phyloP scores from a whole-genome alignment of 2,329 filamentous ascomycete species.

The Acrocalymma vagum region DNA sequence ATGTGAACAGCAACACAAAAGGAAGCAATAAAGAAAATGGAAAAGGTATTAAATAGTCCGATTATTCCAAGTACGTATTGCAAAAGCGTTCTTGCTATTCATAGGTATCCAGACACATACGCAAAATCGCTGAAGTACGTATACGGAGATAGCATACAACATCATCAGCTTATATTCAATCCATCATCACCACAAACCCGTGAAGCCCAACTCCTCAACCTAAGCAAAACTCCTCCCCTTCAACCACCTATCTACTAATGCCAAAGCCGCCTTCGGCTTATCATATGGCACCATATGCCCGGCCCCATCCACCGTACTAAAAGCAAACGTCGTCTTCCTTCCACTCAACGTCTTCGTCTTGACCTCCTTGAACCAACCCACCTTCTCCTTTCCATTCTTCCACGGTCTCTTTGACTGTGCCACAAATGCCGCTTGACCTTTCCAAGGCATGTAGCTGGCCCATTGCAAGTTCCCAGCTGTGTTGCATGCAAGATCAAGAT shows the following conservation, averaged over 20 bases:
- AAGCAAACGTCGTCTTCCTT: slow-evolving; percentile 42
- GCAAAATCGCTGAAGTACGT: too few relatives aligned
- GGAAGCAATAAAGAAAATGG: too few relatives aligned
- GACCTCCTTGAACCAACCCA: slow-evolving; percentile 47
- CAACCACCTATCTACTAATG: slow-evolving; percentile 39
- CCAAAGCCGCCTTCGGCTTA: slow-evolving; percentile 40
- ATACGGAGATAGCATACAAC: too few relatives aligned
- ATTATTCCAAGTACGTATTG: too few relatives aligned
- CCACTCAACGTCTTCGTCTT: slow-evolving; percentile 36
- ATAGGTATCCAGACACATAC: too few relatives aligned
- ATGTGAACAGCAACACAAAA: too few relatives aligned
- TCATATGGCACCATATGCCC: slow-evolving; percentile 53
- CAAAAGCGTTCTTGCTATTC: too few relatives aligned
- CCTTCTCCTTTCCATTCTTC: slow-evolving; percentile 30
- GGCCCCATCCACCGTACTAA: slow-evolving; percentile 48
- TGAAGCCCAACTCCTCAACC: too few relatives aligned
- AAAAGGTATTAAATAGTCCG: too few relatives aligned
- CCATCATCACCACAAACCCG: too few relatives aligned
- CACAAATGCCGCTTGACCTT: slow-evolving; percentile 54
- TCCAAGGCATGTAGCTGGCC: slow-evolving; percentile 54
- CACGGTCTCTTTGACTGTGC: slow-evolving; percentile 38
- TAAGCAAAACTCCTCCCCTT: slow-evolving; percentile 38
- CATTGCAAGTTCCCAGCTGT: slow-evolving; percentile 50
- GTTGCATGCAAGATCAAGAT: slow-evolving; percentile 52
- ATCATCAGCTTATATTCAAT: too few relatives aligned